Evolutionary conservation across 2,329 filamentous ascomycete species (phyloP), one percentile per base, ranked within the genome.

Genomic region (Sporothrix pseudoabietina): DNA sequence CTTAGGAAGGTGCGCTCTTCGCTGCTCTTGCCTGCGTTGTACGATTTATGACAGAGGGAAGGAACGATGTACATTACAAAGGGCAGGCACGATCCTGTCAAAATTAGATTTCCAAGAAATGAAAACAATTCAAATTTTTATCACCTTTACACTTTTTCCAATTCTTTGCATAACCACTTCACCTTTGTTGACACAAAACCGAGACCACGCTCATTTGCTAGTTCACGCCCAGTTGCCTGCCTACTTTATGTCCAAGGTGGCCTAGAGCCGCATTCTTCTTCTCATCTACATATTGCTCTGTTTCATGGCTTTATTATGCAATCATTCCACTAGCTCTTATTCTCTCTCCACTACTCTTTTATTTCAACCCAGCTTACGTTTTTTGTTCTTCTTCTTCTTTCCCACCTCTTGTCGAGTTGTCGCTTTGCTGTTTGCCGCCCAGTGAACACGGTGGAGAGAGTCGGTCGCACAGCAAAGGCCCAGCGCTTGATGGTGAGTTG

Each of bases 241-340:
- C 16, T 3, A 5, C 59, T 44, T 44, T 10, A 9, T 44, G 7
- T 41, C 41, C 10, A 4, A 7, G 10, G 8, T 22, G 19, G 59
- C 35, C 59, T 41, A 41, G 32, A 63, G 41, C 32, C 19, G 6
- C 41, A 19, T 4, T 1, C n/a, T 22, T 22, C 32, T 10, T n/a
- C 35, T 30, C 32, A 4, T 26, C 30, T 39, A 9, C 66, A 30
- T 30, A 39, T n/a, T 35, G 4, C 41, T 57, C 49, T 69, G 66
- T 69, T 69, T 69, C 66, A 69, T 69, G 49, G 32, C 30, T 52
- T 35, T 30, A 69, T 61, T 71, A 61, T 71, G 69, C 69, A 61
- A 26, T 19, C 69, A n/a, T 61, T 71, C 35, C 39, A 71, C 69
- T 71, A 54, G 69, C 22, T 61, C 4, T 39, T 49, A 12, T 16